Evolutionary conservation across 192 early-diverging fungal genomes (phyloP), one percentile per base, ranked within the genome.

Genomic region (Mortierella alpina): DNA sequence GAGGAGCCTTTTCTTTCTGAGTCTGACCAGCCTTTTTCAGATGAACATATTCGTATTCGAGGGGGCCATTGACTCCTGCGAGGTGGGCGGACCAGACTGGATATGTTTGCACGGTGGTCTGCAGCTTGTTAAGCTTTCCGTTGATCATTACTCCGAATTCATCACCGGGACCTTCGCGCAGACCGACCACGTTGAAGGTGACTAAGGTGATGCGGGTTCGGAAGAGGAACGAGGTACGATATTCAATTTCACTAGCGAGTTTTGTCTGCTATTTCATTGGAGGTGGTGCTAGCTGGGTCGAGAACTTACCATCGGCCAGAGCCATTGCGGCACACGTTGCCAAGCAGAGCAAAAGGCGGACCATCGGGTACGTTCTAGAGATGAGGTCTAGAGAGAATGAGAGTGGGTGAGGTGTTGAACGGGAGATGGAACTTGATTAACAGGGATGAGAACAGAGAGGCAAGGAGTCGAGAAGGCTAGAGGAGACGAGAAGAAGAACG

Each of bases 41-140:
- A 0, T 70, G 75, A n/a, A 77, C 75, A 39, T 69, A 77, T 52
- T 57, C 57, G 68, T 77, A 77, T 7, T 59, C 44, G 10, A 77
- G 62, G 6, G 75, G 75, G 12, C 39, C 75, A n/a, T 77, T 14
- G 13, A 77, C 68, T 5, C 55, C 75, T 7, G 62, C 49, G 5
- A 70, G 49, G 46, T 77, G 58, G 53, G 75, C 75, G 63, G 75
- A 71, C 75, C 75, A 79, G 50, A 79, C 68, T 15, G 75, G 75
- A 20, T 79, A 79, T 2, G 47, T 70, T 0, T 79, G 58, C 11
- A 5, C 31, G 50, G 48, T 61, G 13, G 75, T 71, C n/a, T 62
- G 63, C 22, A 79, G 63, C 39, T 71, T 79, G 11, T 68, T 79
- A 18, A 79, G 14, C 56, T 79, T 71, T 48, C 68, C 75, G 39